Conservation (phyloP, 371 early-diverging fungal genomes). For the Amoeboaphelidium protococcarum region DNA sequence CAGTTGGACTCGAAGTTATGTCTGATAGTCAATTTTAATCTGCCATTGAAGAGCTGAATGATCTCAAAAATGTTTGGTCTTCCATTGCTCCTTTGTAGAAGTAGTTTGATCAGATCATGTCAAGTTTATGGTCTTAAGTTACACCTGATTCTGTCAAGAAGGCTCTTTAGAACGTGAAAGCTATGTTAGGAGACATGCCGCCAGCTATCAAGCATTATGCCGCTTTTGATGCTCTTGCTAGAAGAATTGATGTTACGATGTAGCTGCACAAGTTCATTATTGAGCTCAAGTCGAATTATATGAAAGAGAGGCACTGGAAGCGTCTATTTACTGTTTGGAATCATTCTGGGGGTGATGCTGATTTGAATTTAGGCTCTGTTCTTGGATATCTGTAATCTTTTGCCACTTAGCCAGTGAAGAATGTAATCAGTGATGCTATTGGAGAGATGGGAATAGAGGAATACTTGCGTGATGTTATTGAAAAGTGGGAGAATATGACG, state of each 20-base stretch:
- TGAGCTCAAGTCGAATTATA: conserved; percentile 80
- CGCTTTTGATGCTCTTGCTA: conserved; percentile 82
- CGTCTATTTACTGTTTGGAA: conserved; percentile 42
- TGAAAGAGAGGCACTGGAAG: conserved; percentile 92
- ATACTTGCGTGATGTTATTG: conserved; percentile 73
- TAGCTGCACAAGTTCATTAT: conserved; percentile 52
- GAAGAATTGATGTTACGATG: conserved; percentile 42
- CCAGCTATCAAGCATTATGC: conserved; percentile 85
- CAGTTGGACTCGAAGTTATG: conserved; percentile 30
- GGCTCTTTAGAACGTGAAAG: conserved; percentile 48
- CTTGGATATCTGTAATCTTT: too few species aligned
- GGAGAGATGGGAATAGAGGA: conserved; percentile 98
- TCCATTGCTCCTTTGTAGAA: conserved; percentile 59
- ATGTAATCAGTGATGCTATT: conserved; percentile 70
- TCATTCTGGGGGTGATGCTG: not conserved
- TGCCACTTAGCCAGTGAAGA: too few species aligned
- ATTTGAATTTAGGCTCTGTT: not conserved
- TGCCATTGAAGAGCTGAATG: conserved; percentile 73
- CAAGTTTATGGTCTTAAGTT: conserved; percentile 62
- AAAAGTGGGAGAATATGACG: conserved; percentile 70
- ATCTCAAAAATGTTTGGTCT: conserved; percentile 81
- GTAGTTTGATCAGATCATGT: conserved; percentile 51
- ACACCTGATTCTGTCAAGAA: conserved; percentile 48
- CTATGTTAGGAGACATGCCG: conserved; percentile 79
- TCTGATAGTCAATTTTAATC: conserved; percentile 43